Conservation (phyloP, 192 early-diverging fungal genomes). For the Pilobolus umbonatus region DNA sequence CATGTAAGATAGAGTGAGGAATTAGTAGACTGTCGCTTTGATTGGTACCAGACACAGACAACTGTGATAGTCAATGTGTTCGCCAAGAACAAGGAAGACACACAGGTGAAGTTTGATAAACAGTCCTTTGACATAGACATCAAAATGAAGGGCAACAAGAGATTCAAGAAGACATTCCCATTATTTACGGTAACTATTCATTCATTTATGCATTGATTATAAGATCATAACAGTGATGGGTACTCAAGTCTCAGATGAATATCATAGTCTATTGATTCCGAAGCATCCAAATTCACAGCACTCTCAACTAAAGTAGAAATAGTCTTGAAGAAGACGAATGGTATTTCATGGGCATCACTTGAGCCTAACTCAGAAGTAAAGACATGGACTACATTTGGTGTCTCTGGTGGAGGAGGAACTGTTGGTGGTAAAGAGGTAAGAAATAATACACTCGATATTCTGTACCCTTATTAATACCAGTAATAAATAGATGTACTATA, state of each 20-base stretch:
- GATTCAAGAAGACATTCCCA: conserved; percentile 60
- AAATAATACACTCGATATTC: neutral
- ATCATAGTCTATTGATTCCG: conserved; percentile 63
- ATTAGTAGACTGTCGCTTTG: conserved; percentile 74
- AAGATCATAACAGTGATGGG: neutral
- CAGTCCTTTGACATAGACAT: conserved; percentile 64
- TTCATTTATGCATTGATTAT: neutral
- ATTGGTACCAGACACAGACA: conserved; percentile 92
- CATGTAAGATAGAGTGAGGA: conserved; percentile 28
- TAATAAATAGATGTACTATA: conserved; percentile 16
- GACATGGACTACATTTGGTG: conserved; percentile 85
- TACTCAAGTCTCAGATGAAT: neutral
- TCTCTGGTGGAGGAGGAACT: conserved; percentile 59
- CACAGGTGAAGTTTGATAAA: conserved; percentile 60
- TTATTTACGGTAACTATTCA: conserved; percentile 50
- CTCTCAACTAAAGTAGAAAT: conserved; percentile 80
- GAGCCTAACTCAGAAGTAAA: conserved; percentile 60
- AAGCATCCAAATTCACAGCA: conserved; percentile 54
- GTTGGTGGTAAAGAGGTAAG: conserved; percentile 64
- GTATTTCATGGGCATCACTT: conserved; percentile 77
- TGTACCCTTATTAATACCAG: neutral
- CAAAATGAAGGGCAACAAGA: conserved; percentile 71
- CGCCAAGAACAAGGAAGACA: conserved; percentile 80
- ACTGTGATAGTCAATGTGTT: conserved; percentile 87
- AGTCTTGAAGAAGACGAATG: conserved; percentile 75